Conservation (phyloP, 306 rosid genomes). For the Fagus sylvatica region DNA sequence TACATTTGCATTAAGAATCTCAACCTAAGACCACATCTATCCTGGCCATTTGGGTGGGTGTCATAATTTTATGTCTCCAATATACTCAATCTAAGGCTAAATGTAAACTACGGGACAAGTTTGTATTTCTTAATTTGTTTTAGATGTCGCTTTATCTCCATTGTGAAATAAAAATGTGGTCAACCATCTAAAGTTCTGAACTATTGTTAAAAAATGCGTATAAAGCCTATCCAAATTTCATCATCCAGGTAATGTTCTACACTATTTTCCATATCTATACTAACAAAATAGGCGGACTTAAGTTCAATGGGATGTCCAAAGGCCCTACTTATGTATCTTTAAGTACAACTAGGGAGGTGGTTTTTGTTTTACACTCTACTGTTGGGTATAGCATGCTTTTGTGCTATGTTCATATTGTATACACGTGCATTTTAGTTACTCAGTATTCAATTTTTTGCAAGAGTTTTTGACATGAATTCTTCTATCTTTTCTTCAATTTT, state of each 20-base stretch:
- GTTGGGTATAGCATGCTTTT: background rate
- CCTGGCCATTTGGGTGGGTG: background rate
- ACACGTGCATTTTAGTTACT: too few relatives aligned
- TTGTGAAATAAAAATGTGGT: background rate
- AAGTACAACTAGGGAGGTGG: background rate
- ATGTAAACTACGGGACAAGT: background rate
- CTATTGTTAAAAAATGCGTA: background rate
- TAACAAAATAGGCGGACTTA: background rate
- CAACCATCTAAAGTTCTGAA: background rate
- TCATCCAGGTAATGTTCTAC: background rate
- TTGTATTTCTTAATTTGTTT: background rate
- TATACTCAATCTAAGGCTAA: background rate
- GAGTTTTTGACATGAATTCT: conserved; percentile 1
- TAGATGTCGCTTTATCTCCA: background rate
- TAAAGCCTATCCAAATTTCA: background rate
- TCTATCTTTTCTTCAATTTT: conserved; percentile 10
- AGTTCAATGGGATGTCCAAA: background rate
- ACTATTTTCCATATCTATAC: background rate
- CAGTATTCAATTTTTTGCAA: background rate
- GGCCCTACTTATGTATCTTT: background rate
- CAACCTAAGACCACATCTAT: background rate
- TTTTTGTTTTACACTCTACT: background rate
- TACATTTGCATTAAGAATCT: background rate
- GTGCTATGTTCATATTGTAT: background rate
- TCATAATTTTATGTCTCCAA: background rate